These are phyloP conservation scores for Boletus tomentosulus DNA, from an alignment of 768 basidiomycete species.

Conservation along the genomic window DNA sequence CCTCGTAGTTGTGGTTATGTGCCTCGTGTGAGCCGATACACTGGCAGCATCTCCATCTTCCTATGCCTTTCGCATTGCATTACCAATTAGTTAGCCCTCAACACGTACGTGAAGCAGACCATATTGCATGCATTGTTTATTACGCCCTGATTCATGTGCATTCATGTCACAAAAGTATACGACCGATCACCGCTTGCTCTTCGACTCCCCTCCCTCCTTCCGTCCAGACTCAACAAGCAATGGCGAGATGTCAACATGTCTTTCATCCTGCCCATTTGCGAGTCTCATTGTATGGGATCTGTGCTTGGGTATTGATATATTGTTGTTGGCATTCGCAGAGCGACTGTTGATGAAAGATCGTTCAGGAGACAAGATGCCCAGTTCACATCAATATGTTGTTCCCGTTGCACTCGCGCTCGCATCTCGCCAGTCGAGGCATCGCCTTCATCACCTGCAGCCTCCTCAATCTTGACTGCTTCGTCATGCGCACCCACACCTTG, in stretches of 20 bases:
- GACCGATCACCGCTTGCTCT: slow-evolving; percentile 45
- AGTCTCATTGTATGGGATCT: slow-evolving; percentile 35
- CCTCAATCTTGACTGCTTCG: too few species aligned
- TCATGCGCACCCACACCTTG: too few species aligned
- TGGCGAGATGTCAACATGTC: slow-evolving; percentile 26
- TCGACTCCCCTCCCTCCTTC: slow-evolving; percentile 14
- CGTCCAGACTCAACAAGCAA: slow-evolving; percentile 18
- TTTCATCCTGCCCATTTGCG: slow-evolving; percentile 17
- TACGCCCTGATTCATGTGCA: slow-evolving; percentile 39
- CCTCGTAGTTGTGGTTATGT: too few species aligned
- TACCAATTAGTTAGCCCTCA: slow-evolving; percentile 21
- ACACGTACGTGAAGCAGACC: slow-evolving; percentile 24
- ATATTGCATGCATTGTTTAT: slow-evolving; percentile 37
- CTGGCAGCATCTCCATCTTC: too few species aligned
- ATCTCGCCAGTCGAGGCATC: slow-evolving; percentile 6
- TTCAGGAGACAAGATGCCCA: slow-evolving; percentile 12
- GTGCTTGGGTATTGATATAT: too few species aligned
- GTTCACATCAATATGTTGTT: slow-evolving; percentile 2
- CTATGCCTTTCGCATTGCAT: slow-evolving; percentile 10
- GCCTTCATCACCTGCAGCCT: too few species aligned
- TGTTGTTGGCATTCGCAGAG: slow-evolving; percentile 21
- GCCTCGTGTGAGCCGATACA: too few species aligned
- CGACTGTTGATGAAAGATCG: slow-evolving; percentile 20
- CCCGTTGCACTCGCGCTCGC: slow-evolving; percentile 21
- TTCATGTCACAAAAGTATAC: slow-evolving; percentile 29